Evolutionary conservation across 352 stramenopile genomes (phyloP).

Genomic region (Globisporangium barbulae): DNA sequence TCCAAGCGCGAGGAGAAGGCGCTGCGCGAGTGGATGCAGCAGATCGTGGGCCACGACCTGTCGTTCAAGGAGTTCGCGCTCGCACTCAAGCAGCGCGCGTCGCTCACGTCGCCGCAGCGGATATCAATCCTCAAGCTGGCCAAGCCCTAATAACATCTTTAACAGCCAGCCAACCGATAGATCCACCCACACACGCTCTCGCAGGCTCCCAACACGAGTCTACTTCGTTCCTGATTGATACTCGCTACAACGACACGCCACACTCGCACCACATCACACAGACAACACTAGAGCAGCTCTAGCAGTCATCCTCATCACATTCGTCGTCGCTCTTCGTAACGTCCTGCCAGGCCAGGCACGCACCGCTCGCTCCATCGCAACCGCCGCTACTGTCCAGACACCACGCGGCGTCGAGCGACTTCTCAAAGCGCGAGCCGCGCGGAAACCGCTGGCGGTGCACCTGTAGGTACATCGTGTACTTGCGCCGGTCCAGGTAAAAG

Average conservation of each 20-base stretch:
- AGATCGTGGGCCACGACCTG: conserved; percentile 45
- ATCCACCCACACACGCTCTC: neutral
- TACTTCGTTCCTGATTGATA: too few species aligned
- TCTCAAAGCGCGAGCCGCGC: conserved; percentile 21
- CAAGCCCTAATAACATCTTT: neutral
- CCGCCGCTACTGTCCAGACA: conserved; percentile 7
- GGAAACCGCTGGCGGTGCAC: conserved; percentile 25
- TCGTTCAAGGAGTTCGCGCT: conserved; percentile 58
- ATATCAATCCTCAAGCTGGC: conserved; percentile 34
- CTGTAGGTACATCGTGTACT: conserved; percentile 26
- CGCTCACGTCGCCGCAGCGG: conserved; percentile 40
- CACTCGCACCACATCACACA: neutral
- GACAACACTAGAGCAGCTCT: neutral
- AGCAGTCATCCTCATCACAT: neutral
- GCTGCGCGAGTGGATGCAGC: conserved; percentile 45
- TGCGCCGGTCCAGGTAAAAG: conserved; percentile 14
- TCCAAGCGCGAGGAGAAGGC: conserved; percentile 37
- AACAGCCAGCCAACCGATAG: neutral
- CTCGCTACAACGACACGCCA: neutral
- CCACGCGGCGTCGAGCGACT: conserved; percentile 26
- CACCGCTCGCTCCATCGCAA: neutral
- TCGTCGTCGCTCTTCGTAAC: conserved; percentile 8
- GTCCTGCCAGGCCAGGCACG: conserved; percentile 7
- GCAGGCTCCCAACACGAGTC: too few species aligned
- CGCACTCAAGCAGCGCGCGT: conserved; percentile 51